Evolutionary conservation across 2,329 filamentous ascomycete genomes (phyloP).

Genomic region (Orbilia oligospora): DNA sequence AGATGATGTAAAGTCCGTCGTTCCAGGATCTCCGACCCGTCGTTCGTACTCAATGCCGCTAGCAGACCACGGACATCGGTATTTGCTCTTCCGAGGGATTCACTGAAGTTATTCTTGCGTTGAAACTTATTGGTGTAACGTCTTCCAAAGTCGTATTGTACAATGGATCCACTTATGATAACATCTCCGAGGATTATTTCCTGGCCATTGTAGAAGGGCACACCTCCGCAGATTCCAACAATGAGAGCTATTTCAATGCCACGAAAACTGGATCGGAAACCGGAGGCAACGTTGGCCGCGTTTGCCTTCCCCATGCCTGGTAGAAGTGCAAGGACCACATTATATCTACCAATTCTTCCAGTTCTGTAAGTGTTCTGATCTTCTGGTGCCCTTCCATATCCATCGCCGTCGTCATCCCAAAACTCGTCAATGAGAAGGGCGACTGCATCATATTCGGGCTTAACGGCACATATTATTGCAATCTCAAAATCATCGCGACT

Average conservation of each 20-base stretch:
- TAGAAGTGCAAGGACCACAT: conserved; percentile 66
- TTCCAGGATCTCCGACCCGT: conserved; percentile 52
- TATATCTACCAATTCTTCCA: conserved; percentile 66
- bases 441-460: conserved; percentile 65
- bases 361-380: conserved; percentile 65
- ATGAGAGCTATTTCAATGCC: conserved; percentile 65
- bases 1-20: conserved; percentile 52
- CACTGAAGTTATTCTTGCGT: conserved; percentile 61
- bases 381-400: conserved; percentile 31
- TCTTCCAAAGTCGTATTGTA: conserved; percentile 64
- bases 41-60: conserved; percentile 61
- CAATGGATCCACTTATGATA: conserved; percentile 63
- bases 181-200: conserved; percentile 61
- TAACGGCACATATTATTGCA: conserved; percentile 67
- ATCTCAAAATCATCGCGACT: conserved; percentile 65
- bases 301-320: conserved; percentile 64
- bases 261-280: conserved; percentile 65
- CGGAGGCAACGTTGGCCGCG: conserved; percentile 63
- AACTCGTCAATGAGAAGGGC: conserved; percentile 64
- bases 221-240: conserved; percentile 67
- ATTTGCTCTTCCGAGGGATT: conserved; percentile 62
- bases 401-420: conserved; percentile 62
- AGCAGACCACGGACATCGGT: conserved; percentile 65
- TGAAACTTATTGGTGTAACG: conserved; percentile 60
- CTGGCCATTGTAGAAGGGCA: conserved; percentile 61